These are phyloP conservation scores for Daldinia sp. DNA, from an alignment of 2,329 filamentous ascomycete species.

Conservation along the genomic window DNA sequence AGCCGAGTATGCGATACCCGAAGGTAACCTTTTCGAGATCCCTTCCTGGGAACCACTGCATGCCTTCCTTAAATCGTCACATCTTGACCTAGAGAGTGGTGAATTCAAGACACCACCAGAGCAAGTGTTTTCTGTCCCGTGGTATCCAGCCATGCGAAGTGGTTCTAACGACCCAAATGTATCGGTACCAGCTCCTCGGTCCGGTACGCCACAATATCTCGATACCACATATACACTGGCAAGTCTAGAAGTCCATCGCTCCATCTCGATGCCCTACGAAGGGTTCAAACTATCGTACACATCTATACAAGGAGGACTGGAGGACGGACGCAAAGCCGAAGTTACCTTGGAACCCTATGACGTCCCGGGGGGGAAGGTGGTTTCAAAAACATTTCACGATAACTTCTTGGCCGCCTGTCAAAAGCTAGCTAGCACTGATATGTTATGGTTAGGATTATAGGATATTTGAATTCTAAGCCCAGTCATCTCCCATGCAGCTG, in stretches of 20 bases:
- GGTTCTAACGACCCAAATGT: constrained; percentile 29
- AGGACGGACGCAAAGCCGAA: constrained; percentile 61
- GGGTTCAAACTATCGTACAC: constrained; percentile 60
- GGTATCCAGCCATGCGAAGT: constrained; percentile 1
- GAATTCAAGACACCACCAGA: constrained; percentile 50
- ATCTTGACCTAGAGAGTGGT: constrained; percentile 55
- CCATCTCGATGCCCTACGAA: constrained; percentile 52
- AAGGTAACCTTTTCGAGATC: constrained; percentile 39
- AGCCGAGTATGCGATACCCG: constrained; percentile 46
- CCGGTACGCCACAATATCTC: neutral
- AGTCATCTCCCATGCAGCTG: neutral
- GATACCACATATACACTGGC: constrained; percentile 54
- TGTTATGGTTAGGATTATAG: constrained; percentile 30
- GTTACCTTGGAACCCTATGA: constrained; percentile 54
- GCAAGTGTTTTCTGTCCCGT: constrained; percentile 46
- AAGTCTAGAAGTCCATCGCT: constrained; percentile 62
- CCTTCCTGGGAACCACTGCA: constrained; percentile 48
- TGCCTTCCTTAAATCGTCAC: constrained; percentile 55
- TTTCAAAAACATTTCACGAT: constrained; percentile 12
- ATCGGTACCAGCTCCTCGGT: neutral
- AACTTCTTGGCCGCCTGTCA: constrained; percentile 37
- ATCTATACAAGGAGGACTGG: constrained; percentile 60
- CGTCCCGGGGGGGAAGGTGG: neutral
- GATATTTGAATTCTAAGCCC: neutral
- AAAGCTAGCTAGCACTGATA: constrained; percentile 26